phyloP scores from a whole-genome alignment of 1,284 basidiomycete species.

The Malassezia restricta region DNA sequence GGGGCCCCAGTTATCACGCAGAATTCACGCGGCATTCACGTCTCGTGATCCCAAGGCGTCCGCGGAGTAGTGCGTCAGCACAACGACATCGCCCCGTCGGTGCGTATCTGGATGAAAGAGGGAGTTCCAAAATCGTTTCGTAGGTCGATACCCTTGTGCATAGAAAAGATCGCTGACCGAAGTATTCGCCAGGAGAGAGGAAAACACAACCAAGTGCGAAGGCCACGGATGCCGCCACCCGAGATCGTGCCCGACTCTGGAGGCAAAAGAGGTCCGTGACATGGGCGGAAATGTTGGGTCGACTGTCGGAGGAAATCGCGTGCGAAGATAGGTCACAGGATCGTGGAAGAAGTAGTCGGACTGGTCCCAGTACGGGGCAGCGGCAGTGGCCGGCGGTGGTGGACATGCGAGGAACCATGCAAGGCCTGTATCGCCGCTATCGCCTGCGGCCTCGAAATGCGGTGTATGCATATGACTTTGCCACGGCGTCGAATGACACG shows the following conservation, averaged over 20 bases:
- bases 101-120: constrained; percentile 68
- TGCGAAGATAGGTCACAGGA: constrained; percentile 58
- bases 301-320: constrained; percentile 58
- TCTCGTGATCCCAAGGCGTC: background rate
- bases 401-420: constrained; percentile 33
- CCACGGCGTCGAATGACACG: constrained; percentile 95
- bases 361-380: constrained; percentile 59
- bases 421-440: constrained; percentile 15
- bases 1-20: background rate
- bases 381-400: constrained; percentile 7
- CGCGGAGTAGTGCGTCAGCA: constrained; percentile 51
- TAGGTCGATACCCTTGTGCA: constrained; percentile 57
- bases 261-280: background rate
- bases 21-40: background rate
- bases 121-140: constrained; percentile 58
- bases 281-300: constrained; percentile 55
- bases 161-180: constrained; percentile 48
- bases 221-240: constrained; percentile 66
- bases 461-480: constrained; percentile 66
- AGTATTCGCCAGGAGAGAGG: constrained; percentile 52
- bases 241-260: constrained; percentile 15
- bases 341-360: constrained; percentile 69
- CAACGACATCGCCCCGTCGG: constrained; percentile 60
- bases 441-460: constrained; percentile 9
- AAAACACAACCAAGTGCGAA: constrained; percentile 66